A percentile compares a stretch with the other conserved stretches of the same genome.
These are phyloP conservation scores for Malassezia pachydermatis DNA, from an alignment of 1,284 basidiomycete species.

Conservation along the genomic window DNA sequence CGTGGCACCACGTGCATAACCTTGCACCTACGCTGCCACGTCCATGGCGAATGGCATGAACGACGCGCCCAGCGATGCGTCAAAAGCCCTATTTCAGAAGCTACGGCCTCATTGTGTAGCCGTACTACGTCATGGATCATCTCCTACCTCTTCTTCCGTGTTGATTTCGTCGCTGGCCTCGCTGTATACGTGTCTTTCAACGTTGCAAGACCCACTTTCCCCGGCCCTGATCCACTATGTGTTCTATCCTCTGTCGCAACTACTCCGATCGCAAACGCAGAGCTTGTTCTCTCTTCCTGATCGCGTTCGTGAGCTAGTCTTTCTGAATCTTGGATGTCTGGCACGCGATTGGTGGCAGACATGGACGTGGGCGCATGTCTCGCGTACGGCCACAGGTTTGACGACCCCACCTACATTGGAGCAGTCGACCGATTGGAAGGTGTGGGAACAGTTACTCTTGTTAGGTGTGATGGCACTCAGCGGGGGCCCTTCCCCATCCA, in stretches of 20 bases:
- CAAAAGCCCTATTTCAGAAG: not conserved
- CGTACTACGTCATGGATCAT: not conserved
- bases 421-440: slow-evolving; percentile 19
- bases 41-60: not conserved
- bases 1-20: slow-evolving; percentile 14
- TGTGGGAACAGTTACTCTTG: slow-evolving; percentile 43
- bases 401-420: not conserved
- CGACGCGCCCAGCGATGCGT: not conserved
- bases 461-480: slow-evolving; percentile 24
- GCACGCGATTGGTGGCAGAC: slow-evolving; percentile 34
- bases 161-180: not conserved
- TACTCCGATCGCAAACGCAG: slow-evolving; percentile 20
- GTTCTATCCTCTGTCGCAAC: slow-evolving; percentile 41
- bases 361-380: slow-evolving; percentile 19
- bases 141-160: not conserved
- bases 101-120: slow-evolving; percentile 1
- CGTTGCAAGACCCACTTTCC: slow-evolving; percentile 7
- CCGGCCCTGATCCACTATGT: slow-evolving; percentile 35
- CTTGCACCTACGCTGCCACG: not conserved
- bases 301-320: slow-evolving; percentile 18
- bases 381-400: not conserved
- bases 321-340: slow-evolving; percentile 23
- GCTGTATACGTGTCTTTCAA: not conserved
- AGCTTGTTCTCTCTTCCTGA: slow-evolving; percentile 27
- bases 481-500: not conserved